These are phyloP conservation scores for Chaetomiaceae sp. DNA, from an alignment of 2,329 filamentous ascomycete species.

Conservation along the genomic window DNA sequence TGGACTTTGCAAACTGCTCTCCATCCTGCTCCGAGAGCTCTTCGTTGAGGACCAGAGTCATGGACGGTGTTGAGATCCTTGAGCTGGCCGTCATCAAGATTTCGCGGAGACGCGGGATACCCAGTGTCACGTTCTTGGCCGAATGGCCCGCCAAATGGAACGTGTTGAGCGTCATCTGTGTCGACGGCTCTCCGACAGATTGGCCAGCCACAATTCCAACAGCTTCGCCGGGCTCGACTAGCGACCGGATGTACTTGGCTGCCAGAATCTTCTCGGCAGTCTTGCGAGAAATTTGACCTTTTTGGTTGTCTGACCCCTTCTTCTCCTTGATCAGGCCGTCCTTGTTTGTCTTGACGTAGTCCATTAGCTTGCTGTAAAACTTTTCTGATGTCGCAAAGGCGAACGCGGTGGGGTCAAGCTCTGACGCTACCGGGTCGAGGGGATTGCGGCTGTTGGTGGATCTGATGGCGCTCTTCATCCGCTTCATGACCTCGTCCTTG, in stretches of 20 bases:
- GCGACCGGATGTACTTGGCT: constrained; percentile 86
- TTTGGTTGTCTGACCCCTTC: constrained; percentile 38
- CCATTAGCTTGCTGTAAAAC: constrained; percentile 68
- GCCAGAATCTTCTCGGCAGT: constrained; percentile 80
- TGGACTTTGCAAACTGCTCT: constrained; percentile 83
- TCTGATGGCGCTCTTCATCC: constrained; percentile 79
- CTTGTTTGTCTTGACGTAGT: constrained; percentile 75
- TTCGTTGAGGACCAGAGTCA: constrained; percentile 75
- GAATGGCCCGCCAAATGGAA: constrained; percentile 99
- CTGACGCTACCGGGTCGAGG: constrained; percentile 70
- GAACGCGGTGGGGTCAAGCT: constrained; percentile 70
- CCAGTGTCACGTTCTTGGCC: constrained; percentile 95
- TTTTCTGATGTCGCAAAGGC: constrained; percentile 86
- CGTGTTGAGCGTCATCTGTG: constrained; percentile 98
- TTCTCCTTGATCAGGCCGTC: constrained; percentile 54
- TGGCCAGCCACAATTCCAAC: constrained; percentile 96
- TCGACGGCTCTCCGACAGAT: constrained; percentile 94
- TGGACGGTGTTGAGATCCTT: constrained; percentile 82
- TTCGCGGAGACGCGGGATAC: constrained; percentile 95
- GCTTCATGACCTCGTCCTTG: constrained; percentile 61
- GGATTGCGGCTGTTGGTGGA: constrained; percentile 56
- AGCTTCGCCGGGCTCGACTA: constrained; percentile 92
- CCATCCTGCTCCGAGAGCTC: constrained; percentile 65
- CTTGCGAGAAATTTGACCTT: constrained; percentile 55
- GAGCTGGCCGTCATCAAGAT: constrained; percentile 96